Evolutionary conservation across 2,329 filamentous ascomycete genomes (phyloP), one percentile per base, ranked within the genome.

Genomic region (Fusarium algeriense): DNA sequence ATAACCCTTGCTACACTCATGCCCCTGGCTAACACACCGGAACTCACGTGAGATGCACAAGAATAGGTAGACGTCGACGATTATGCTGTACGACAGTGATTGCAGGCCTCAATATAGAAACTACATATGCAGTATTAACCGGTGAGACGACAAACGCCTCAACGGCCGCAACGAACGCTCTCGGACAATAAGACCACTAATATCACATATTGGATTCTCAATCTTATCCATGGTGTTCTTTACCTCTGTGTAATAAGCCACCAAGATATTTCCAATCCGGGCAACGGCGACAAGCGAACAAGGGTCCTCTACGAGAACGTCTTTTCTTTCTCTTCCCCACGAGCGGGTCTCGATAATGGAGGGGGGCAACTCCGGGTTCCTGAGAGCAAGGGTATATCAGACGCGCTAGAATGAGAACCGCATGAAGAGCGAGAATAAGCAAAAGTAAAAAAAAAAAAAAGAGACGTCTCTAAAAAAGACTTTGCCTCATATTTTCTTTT

Each of bases 331-430:
- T 40, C 40, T 55, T 28, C 35, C 20, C 48, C 52, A 64, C 38
- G 23, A 38, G 64, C 61, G 66, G 67, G 62, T 57, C 54, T 46
- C 41, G 5, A 9, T 46, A 12, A 32, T 35, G 53, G 7, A 56
- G 30, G 35, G 57, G 43, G 23, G 8, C 30, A 30, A 60, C 54
- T 37, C 64, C 59, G 60, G 67, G 71, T 62, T 64, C 59, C 68
- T 73, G 61, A 59, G n/a, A 28, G 43, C 41, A 50, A 69, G 54
- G 60, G 40, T 59, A 23, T 37, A 56, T 28, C 65, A 49, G 69
- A 65, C 40, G 70, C 70, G 38, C 63, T 46, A 50, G 48, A 45
- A 67, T 58, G 73, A 40, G 70, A 62, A 66, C 34, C 58, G 34
- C 41, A 46, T 48, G 35, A 61, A 41, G 43, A 46, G 58, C 55